Conservation (phyloP, 805 yeast genomes). For the Kodamaea nitidulidarum region DNA sequence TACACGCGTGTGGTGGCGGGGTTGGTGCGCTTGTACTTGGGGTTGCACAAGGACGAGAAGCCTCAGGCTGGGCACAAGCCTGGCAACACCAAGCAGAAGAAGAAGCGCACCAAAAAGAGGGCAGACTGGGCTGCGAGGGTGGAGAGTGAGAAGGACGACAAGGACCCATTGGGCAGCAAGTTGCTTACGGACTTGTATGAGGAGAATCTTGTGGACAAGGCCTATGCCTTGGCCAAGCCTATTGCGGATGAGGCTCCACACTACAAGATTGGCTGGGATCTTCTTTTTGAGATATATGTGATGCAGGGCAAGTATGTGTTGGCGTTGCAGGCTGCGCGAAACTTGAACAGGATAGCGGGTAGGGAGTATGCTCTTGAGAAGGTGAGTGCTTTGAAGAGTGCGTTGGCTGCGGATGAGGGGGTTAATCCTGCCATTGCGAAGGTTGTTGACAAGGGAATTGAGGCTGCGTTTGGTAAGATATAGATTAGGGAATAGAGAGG, state of each 20-base stretch:
- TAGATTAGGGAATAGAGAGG: too few relatives aligned
- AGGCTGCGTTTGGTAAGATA: conserved; percentile 25
- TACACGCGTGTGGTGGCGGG: conserved; percentile 69
- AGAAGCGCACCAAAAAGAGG: conserved; percentile 45
- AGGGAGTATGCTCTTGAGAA: conserved; percentile 8
- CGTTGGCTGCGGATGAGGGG: conserved; percentile 28
- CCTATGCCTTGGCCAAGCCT: conserved; percentile 40
- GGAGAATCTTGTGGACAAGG: conserved; percentile 40
- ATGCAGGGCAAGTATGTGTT: conserved; percentile 44
- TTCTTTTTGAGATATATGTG: conserved; percentile 37
- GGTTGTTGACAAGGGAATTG: conserved; percentile 37
- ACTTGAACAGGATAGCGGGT: conserved; percentile 33
- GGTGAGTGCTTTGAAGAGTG: conserved; percentile 13
- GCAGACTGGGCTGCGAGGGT: conserved; percentile 49
- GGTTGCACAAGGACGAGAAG: conserved; percentile 26
- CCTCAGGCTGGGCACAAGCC: conserved; percentile 20
- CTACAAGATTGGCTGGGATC: conserved; percentile 38
- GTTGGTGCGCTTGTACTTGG: conserved; percentile 53
- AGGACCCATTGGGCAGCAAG: conserved; percentile 58
- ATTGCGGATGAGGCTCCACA: conserved; percentile 40
- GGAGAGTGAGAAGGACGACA: conserved; percentile 45
- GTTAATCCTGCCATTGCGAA: conserved; percentile 43
- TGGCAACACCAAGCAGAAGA: conserved; percentile 50
- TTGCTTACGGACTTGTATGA: conserved; percentile 26
- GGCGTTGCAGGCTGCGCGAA: conserved; percentile 43